Conservation (phyloP, 768 basidiomycete species). For the Tubosaeta sp. region DNA sequence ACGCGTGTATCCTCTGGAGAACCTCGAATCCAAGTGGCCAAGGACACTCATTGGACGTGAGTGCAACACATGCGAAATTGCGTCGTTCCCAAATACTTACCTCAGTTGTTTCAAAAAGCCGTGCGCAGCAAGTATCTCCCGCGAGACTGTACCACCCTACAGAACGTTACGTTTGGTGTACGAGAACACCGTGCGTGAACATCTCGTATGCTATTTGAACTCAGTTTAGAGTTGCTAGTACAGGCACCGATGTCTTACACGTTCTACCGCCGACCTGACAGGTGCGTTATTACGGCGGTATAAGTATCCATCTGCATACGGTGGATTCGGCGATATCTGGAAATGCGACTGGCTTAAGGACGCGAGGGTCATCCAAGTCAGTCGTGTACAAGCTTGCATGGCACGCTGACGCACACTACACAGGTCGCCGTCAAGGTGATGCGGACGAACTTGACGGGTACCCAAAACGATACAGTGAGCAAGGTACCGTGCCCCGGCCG, state of each 20-base stretch:
- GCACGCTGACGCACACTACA: neutral
- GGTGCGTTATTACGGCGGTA: slow-evolving; percentile 9
- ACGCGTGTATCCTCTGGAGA: neutral
- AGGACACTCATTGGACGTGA: slow-evolving; percentile 1
- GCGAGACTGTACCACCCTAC: neutral
- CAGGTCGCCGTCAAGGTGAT: slow-evolving; percentile 28
- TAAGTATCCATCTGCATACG: slow-evolving; percentile 21
- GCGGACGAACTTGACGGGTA: slow-evolving; percentile 14
- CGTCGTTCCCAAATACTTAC: neutral
- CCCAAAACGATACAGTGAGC: slow-evolving; percentile 4
- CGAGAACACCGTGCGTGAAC: slow-evolving; percentile 3
- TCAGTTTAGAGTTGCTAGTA: neutral
- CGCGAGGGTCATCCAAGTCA: slow-evolving; percentile 16
- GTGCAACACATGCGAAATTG: neutral
- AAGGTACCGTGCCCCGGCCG: slow-evolving; percentile 5
- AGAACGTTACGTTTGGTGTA: neutral
- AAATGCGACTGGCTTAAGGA: slow-evolving; percentile 22
- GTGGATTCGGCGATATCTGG: slow-evolving; percentile 23
- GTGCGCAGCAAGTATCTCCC: neutral
- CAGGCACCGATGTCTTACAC: neutral
- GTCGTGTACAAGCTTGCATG: neutral
- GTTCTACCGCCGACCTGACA: slow-evolving; percentile 9
- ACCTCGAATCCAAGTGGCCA: neutral
- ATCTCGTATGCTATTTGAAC: neutral
- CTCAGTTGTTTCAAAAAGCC: neutral